Percentiles rank a stretch among this genome's conserved stretches.
These are phyloP conservation scores for Soucietia sequanensis DNA, from an alignment of 805 yeast species.

Conservation along the genomic window DNA sequence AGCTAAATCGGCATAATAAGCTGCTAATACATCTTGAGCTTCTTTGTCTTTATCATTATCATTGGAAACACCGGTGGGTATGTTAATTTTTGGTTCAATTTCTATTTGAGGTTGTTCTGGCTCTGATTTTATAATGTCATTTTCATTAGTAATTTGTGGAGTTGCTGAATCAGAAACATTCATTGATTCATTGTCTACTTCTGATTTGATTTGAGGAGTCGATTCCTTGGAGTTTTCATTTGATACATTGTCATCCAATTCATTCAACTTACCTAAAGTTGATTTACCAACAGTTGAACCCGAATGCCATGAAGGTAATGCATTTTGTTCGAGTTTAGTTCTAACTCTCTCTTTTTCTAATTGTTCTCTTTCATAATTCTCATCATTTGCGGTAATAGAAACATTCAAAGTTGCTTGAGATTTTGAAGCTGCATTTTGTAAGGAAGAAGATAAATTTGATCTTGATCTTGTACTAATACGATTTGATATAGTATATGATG, in stretches of 20 bases:
- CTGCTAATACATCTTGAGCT: constrained; percentile 64
- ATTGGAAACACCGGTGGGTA: constrained; percentile 8
- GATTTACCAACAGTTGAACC: constrained; percentile 82
- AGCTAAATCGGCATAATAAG: constrained; percentile 74
- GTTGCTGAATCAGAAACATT: constrained; percentile 2
- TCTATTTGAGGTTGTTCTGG: neutral
- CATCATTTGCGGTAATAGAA: constrained; percentile 85
- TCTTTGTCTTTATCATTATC: constrained; percentile 48
- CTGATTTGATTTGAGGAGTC: constrained; percentile 17
- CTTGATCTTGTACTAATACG: constrained; percentile 30
- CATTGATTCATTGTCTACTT: constrained; percentile 11
- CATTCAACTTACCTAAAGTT: constrained; percentile 53
- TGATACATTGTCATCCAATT: constrained; percentile 35
- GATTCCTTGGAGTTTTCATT: constrained; percentile 18
- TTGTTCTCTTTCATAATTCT: constrained; percentile 63
- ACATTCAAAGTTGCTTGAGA: constrained; percentile 88
- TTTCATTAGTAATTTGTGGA: too few relatives aligned
- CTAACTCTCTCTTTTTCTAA: constrained; percentile 65
- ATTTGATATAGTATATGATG: constrained; percentile 65
- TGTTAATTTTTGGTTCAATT: too few relatives aligned
- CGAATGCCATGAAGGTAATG: constrained; percentile 95
- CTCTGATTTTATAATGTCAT: constrained; percentile 4
- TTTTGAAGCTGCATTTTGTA: constrained; percentile 52
- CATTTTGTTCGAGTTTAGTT: constrained; percentile 81
- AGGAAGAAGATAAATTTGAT: constrained; percentile 28